Percentiles rank a stretch among this genome's conserved stretches.
Conservation (phyloP, 78 protist species). For the Chrysochromulina tobinii region DNA sequence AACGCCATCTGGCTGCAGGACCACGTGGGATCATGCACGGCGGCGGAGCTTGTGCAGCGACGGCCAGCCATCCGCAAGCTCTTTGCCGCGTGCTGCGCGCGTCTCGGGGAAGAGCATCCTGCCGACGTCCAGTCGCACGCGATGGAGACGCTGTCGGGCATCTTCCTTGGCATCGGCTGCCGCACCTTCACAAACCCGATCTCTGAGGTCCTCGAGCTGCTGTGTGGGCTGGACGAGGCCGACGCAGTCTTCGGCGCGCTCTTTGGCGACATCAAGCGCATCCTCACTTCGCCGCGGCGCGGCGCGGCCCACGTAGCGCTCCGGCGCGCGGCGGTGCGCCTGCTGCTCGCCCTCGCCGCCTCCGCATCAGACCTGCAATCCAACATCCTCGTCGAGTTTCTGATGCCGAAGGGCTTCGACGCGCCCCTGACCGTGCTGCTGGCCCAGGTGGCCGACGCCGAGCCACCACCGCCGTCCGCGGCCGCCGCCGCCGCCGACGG, state of each 20-base stretch:
- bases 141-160: neutral
- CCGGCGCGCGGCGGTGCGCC: neutral
- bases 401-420: neutral
- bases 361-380: neutral
- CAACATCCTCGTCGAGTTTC: neutral
- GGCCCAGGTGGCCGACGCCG: neutral
- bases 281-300: neutral
- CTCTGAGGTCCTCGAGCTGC: neutral
- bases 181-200: neutral
- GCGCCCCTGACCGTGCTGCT: neutral
- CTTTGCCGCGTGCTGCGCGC: neutral
- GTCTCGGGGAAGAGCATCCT: neutral
- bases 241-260: neutral
- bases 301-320: neutral
- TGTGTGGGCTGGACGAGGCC: neutral
- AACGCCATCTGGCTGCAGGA: neutral
- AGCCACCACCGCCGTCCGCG: no score
- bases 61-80: neutral
- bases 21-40: neutral
- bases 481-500: neutral
- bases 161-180: slow-evolving; percentile 3
- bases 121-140: neutral
- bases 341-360: neutral
- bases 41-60: neutral
- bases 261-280: no score